Base-by-base conservation (phyloP, 805 yeast species). In the Saccharomyces kudriavzevii region DNA sequence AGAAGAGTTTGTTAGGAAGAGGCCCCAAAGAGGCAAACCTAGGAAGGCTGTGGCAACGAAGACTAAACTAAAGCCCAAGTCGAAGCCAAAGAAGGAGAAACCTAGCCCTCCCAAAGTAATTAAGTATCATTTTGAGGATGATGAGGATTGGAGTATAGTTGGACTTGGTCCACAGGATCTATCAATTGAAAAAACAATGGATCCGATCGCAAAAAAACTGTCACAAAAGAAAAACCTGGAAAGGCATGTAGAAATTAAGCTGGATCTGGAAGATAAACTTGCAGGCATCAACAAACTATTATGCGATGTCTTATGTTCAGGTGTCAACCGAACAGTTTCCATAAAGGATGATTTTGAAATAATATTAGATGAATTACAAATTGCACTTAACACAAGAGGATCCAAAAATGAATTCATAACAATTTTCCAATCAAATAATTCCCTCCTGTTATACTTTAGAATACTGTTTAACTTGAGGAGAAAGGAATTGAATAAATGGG, bases 131-230 rank as follows among this genome's bases (percentile, higher is more conserved):
- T 68, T 63, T 49, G 69, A 66, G 11, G 68, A 66, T 53, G 72
- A 68, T 52, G 70, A 59, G 46, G 66, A 67, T 57, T 66, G 70
- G 70, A 51, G 58, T 17, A 49, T 63, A 8, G 67, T 67, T 2
- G 72, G 72, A 3, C 48, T 65, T 54, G 72, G 72, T 4, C 68
- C 70, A 8, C 72, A 68, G 53, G 68, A 68, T 54, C 45, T 57
- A 14, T 53, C 62, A 2, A 43, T 66, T 1, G 54, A 58, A 10
- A 27, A 55, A 11, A 20, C 51, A 26, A 54, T 58, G 3, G 60
- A 65, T 48, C 56, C 63, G 6, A 45, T 67, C 14, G 69, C 61
- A 1, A 58, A 60, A 40, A 66, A 61, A 56, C 52, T 68, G 25
- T 54, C 68, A 1, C 66, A 63, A 47, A 66, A 63, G 56, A 60